phyloP scores from a whole-genome alignment of 2,329 filamentous ascomycete species.

The Aureobasidium pullulans region DNA sequence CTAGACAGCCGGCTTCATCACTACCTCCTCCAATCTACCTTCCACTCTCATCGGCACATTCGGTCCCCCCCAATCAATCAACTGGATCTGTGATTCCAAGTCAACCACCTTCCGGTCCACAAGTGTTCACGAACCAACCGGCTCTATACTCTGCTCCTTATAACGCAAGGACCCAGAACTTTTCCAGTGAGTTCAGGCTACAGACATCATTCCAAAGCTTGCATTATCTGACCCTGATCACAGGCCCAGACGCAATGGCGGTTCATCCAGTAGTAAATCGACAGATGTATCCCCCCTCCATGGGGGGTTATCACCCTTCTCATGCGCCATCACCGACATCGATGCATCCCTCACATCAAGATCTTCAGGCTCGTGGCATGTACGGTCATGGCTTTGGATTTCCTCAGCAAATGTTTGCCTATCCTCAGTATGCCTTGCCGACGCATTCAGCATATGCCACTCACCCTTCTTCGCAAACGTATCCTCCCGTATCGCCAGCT shows the following conservation, averaged over 20 bases:
- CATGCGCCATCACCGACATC: constrained; percentile 93
- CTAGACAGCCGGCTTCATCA: background rate
- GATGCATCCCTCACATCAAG: constrained; percentile 84
- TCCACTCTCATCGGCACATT: background rate
- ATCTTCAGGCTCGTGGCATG: constrained; percentile 74
- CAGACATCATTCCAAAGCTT: background rate
- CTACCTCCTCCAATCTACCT: constrained; percentile 1
- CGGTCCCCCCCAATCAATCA: background rate
- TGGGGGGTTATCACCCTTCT: constrained; percentile 73
- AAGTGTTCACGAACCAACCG: constrained; percentile 69
- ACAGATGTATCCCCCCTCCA: constrained; percentile 65
- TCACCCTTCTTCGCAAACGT: constrained; percentile 44
- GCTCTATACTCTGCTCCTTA: constrained; percentile 71
- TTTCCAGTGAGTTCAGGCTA: constrained; percentile 61
- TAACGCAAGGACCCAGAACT: constrained; percentile 76
- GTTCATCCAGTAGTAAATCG: constrained; percentile 57
- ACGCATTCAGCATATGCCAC: constrained; percentile 51
- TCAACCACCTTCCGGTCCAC: background rate
- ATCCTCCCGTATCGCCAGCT: constrained; percentile 47
- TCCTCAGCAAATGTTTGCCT: constrained; percentile 72
- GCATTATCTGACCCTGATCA: constrained; percentile 50
- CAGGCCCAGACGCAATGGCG: constrained; percentile 56
- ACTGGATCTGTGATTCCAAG: background rate
- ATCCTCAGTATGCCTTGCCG: constrained; percentile 47
- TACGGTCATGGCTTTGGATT: constrained; percentile 75